Conservation (phyloP, 2,329 filamentous ascomycete genomes). For the Talaromyces verruculosus region DNA sequence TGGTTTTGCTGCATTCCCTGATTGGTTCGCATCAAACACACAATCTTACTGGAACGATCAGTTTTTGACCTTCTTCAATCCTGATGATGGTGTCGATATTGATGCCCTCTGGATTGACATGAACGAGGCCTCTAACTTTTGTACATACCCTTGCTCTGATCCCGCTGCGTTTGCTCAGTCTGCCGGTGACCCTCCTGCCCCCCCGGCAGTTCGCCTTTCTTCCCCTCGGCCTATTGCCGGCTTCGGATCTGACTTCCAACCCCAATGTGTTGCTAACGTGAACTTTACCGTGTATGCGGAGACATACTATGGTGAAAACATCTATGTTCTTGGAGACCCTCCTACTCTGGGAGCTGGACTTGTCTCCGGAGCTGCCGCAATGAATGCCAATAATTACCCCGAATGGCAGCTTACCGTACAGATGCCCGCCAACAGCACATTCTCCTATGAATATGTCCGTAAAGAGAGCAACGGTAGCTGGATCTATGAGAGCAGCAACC, state of each 20-base stretch:
- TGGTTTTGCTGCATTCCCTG: constrained; percentile 69
- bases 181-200: constrained; percentile 54
- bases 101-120: constrained; percentile 78
- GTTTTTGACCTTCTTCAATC: constrained; percentile 64
- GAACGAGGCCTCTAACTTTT: constrained; percentile 59
- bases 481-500: constrained; percentile 20
- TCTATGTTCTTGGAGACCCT: constrained; percentile 19
- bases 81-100: constrained; percentile 66
- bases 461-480: constrained; percentile 20
- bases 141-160: constrained; percentile 57
- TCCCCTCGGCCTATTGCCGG: constrained; percentile 68
- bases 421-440: constrained; percentile 19
- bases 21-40: constrained; percentile 70
- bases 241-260: constrained; percentile 68
- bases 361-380: constrained; percentile 9
- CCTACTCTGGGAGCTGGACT: constrained; percentile 13
- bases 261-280: constrained; percentile 34
- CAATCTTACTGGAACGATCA: constrained; percentile 69
- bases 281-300: constrained; percentile 15
- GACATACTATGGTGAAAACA: constrained; percentile 18
- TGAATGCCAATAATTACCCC: constrained; percentile 19
- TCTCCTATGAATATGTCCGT: constrained; percentile 22
- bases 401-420: constrained; percentile 22
- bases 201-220: constrained; percentile 62
- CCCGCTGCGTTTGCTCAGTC: constrained; percentile 52